Evolutionary conservation across 306 rosid genomes (phyloP), one percentile per base, ranked within the genome.

Genomic region (Ormosia semicastrata): DNA sequence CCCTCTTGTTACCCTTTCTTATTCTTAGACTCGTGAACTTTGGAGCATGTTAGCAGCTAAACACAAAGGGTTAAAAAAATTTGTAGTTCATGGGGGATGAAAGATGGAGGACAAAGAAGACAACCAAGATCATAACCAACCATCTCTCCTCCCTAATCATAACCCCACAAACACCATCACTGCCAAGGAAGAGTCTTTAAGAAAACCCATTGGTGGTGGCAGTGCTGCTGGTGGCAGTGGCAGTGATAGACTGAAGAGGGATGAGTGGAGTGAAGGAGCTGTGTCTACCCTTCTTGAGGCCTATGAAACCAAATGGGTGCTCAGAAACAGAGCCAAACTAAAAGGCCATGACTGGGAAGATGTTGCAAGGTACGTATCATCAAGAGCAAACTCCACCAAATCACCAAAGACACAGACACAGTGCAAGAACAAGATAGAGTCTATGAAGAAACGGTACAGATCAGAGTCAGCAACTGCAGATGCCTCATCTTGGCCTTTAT

Each of bases 191-290:
- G 94, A 91, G 60, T 87, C 98, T 6, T 90, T 87, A 8, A 88
- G 84, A 75, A 91, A 88, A 79, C 73, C 80, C 7, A 10, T 24
- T 37, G 43, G 14, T 50, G 62, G 78, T 29, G 78, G 79, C 3
- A 29, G 47, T 41, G 53, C 5, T 0, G n/a, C 5, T 3, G n/a
- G 68, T 0, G 7, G 14, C 2, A 1, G 7, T 14, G 32, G 83
- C 0, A 57, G 87, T 33, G 96, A 92, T 15, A 87, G 97, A 60
- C 33, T 93, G 11, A 96, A 96, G 83, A 86, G 99, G 41, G 99
- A 96, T 79, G 99, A 96, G 83, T 96, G 99, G 98, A 96, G 99
- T 79, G 99, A 96, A 88, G 99, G 99, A 6, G 99, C 98, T 0
- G 98, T 96, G 32, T 84, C 97, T 0, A 87, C 87, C n/a, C 97